Evolutionary conservation across 495 filamentous ascomycete species (phyloP).

Genomic region (Penicillium atrosanguineum): DNA sequence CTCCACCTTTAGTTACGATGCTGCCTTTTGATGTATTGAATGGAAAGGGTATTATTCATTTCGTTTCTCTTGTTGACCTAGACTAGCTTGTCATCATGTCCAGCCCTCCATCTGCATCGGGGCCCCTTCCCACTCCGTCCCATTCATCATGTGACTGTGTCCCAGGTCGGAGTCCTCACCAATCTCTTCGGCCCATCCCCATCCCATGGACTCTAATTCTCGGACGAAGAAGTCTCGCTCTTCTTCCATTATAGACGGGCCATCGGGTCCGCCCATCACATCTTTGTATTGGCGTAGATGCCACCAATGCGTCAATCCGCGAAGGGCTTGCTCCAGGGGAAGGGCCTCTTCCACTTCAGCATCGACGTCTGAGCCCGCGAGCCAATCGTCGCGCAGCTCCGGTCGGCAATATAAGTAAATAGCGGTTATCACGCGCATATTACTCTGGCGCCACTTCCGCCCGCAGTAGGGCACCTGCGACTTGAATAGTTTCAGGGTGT

Average conservation of each 20-base stretch:
- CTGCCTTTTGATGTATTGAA: background rate
- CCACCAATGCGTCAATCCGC: constrained; percentile 88
- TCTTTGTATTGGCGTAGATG: constrained; percentile 79
- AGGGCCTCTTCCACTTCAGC: constrained; percentile 88
- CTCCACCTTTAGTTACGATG: background rate
- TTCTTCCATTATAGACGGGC: constrained; percentile 58
- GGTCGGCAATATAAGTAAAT: constrained; percentile 91
- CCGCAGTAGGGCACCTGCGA: constrained; percentile 97
- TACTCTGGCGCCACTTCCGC: constrained; percentile 94
- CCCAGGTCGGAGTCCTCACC: constrained; percentile 48
- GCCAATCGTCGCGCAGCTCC: constrained; percentile 92
- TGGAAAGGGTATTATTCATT: constrained; percentile 15
- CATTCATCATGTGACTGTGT: constrained; percentile 31
- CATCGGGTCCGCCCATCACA: constrained; percentile 69
- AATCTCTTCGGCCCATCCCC: constrained; percentile 44
- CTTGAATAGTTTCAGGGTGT: constrained; percentile 97
- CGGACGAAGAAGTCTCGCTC: constrained; percentile 87
- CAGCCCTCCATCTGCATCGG: constrained; percentile 46
- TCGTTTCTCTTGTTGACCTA: constrained; percentile 5
- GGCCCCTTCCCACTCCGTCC: constrained; percentile 49
- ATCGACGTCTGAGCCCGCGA: constrained; percentile 86
- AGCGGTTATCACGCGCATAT: constrained; percentile 98
- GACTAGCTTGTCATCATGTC: constrained; percentile 11
- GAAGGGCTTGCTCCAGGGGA: constrained; percentile 83
- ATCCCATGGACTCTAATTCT: constrained; percentile 82